A percentile compares a stretch with the other conserved stretches of the same genome.
Conservation (phyloP, 495 filamentous ascomycete genomes). For the Penicillium verhagenii region DNA sequence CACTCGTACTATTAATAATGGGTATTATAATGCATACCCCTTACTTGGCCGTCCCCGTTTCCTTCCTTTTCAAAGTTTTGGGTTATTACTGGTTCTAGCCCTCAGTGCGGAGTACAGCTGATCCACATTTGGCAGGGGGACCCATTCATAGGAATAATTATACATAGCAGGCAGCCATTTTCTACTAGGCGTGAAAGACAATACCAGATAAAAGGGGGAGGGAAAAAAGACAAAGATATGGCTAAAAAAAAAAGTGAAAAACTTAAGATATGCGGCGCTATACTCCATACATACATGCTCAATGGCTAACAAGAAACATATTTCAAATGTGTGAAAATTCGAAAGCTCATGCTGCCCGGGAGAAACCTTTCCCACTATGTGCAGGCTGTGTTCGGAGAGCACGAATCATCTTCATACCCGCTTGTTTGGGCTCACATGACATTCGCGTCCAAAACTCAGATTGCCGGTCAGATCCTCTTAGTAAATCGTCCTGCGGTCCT, state of each 20-base stretch:
- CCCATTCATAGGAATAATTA: too few species aligned
- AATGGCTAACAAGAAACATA: not conserved
- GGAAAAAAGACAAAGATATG: not conserved
- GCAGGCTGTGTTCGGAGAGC: too few species aligned
- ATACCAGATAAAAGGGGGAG: not conserved
- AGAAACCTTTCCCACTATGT: too few species aligned
- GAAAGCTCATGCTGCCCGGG: too few species aligned
- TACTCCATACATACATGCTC: too few species aligned
- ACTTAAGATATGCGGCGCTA: too few species aligned
- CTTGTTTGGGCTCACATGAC: conserved; percentile 28
- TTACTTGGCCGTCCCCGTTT: too few species aligned
- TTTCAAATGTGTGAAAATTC: not conserved
- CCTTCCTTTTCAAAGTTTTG: not conserved
- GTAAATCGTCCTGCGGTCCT: conserved; percentile 23
- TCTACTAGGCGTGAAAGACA: not conserved
- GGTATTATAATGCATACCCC: not conserved
- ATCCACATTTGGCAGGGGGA: too few species aligned
- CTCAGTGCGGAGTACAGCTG: not conserved
- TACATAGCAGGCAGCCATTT: too few species aligned
- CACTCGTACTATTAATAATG: not conserved
- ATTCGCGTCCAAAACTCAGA: conserved; percentile 35
- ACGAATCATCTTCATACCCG: conserved; percentile 39
- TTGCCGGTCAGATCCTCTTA: conserved; percentile 30
- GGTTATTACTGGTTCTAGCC: not conserved
- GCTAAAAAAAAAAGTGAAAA: not conserved